A percentile compares a stretch with the other conserved stretches of the same genome.
Conservation (phyloP, 2,329 filamentous ascomycete genomes). For the Exophiala sideris region DNA sequence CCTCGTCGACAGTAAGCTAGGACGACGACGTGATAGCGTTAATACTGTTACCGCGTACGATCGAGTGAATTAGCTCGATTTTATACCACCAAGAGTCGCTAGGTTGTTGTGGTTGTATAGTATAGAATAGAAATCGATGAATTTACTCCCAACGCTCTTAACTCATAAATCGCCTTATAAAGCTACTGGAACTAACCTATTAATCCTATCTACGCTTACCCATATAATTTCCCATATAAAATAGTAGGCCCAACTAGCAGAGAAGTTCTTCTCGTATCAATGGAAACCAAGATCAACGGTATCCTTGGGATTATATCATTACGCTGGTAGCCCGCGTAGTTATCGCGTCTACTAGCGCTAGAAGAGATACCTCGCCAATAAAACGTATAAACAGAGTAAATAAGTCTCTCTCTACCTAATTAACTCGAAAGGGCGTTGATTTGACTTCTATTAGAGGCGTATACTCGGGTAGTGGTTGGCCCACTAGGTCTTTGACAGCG, state of each 20-base stretch:
- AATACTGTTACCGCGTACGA: too few relatives aligned
- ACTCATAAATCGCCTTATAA: neutral
- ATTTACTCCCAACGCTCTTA: slow-evolving; percentile 2
- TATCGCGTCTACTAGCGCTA: neutral
- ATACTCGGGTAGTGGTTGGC: too few relatives aligned
- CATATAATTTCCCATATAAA: slow-evolving; percentile 5
- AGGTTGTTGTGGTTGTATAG: neutral
- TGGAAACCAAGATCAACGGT: too few relatives aligned
- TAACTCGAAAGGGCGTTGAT: too few relatives aligned
- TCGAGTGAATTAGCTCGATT: too few relatives aligned
- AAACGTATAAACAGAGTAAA: neutral
- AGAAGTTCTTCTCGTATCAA: neutral
- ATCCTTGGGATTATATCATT: too few relatives aligned
- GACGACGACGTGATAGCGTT: too few relatives aligned
- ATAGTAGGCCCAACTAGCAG: neutral
- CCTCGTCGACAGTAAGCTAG: too few relatives aligned
- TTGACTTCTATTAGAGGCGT: too few relatives aligned
- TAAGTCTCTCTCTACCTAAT: neutral
- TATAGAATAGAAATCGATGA: slow-evolving; percentile 3
- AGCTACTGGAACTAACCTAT: neutral
- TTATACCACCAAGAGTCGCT: neutral
- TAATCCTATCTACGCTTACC: neutral
- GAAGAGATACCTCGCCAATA: neutral
- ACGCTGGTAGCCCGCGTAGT: neutral
- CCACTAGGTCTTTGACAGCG: too few relatives aligned